A percentile compares a stretch with the other conserved stretches of the same genome.
These are phyloP conservation scores for Curvularia sp. DNA, from an alignment of 2,329 filamentous ascomycete genomes.

Conservation along the genomic window DNA sequence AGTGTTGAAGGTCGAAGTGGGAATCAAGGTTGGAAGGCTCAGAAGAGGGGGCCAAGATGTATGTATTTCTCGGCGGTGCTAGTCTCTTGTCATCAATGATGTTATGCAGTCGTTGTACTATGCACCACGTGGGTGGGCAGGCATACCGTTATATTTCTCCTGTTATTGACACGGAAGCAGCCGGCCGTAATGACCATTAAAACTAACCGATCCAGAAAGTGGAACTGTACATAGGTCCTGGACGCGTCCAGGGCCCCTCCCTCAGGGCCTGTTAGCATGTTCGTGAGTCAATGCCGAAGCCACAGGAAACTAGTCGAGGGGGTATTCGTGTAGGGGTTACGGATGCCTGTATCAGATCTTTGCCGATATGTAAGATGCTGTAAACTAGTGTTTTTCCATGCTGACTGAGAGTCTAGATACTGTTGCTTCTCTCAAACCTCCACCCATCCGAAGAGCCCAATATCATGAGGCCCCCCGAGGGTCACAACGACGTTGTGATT, in stretches of 20 bases:
- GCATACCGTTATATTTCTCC: constrained; percentile 14
- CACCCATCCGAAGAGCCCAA: neutral
- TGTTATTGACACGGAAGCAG: constrained; percentile 3
- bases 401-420: neutral
- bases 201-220: constrained; percentile 2
- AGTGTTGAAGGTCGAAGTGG: neutral
- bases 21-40: constrained; percentile 6
- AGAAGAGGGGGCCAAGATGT: neutral
- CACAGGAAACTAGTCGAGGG: constrained; percentile 8
- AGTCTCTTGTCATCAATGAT: neutral
- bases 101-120: neutral
- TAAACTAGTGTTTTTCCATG: neutral
- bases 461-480: neutral
- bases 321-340: neutral
- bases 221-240: constrained; percentile 9
- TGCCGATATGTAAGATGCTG: neutral
- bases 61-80: neutral
- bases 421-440: neutral
- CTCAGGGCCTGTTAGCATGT: neutral
- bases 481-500: neutral
- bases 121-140: constrained; percentile 1
- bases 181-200: constrained; percentile 4
- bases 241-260: constrained; percentile 5
- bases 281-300: neutral
- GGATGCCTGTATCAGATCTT: neutral